Percentiles rank a stretch among this genome's conserved stretches.
Evolutionary conservation across 2,329 filamentous ascomycete species (phyloP).

Genomic region (Colletotrichum camelliae): DNA sequence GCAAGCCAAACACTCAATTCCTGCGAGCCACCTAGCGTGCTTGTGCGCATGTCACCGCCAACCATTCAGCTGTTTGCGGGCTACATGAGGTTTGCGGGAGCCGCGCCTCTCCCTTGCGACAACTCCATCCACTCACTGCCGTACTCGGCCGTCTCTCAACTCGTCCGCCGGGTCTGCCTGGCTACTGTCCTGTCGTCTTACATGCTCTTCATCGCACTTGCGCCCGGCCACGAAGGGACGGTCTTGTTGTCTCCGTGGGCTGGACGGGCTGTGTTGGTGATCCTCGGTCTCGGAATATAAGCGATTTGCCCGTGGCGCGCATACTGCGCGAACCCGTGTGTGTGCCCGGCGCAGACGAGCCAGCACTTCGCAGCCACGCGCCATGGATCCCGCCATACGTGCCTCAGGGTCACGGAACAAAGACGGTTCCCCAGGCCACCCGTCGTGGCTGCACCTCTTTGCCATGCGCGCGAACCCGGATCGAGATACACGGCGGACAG

Average conservation of each 20-base stretch:
- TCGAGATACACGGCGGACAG: conserved; percentile 8
- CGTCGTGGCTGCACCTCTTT: neutral
- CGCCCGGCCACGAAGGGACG: neutral
- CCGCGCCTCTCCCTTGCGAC: neutral
- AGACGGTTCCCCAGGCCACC: conserved; percentile 6
- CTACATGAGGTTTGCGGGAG: neutral
- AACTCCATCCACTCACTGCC: neutral
- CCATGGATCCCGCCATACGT: neutral
- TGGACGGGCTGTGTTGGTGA: neutral
- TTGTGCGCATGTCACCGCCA: neutral
- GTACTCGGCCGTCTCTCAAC: neutral
- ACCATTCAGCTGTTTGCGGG: neutral
- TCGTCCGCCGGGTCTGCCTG: neutral
- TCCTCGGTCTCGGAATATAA: neutral
- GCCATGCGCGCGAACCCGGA: conserved; percentile 6
- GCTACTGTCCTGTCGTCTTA: neutral
- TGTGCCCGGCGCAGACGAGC: neutral
- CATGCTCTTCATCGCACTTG: neutral
- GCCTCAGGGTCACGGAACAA: conserved; percentile 10
- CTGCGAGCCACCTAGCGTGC: neutral
- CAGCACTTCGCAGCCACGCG: conserved; percentile 2
- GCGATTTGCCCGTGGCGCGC: neutral
- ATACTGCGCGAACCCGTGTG: neutral
- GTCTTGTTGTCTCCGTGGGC: neutral
- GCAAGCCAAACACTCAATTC: neutral